Evolutionary conservation across 2,329 filamentous ascomycete species (phyloP), one percentile per base, ranked within the genome.

Genomic region (Exophiala oligosperma): DNA sequence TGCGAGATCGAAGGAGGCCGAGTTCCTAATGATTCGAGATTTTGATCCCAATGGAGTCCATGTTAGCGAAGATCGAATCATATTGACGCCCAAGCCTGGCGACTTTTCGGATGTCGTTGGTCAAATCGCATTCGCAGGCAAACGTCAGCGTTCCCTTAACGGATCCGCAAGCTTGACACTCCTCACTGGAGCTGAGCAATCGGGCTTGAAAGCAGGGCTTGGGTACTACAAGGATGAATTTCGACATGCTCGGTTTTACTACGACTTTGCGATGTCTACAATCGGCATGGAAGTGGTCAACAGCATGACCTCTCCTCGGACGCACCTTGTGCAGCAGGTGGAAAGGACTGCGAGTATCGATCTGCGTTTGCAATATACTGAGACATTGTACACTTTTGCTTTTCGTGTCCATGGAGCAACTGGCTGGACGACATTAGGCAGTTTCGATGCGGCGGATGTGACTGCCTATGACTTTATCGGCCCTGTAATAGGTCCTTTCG

Each of bases 391-490:
- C 21, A 37, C 21, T 8, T 40, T 54, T 28, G 29, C 43, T 4
- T 58, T 54, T 38, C 26, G 26, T 28, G 26, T 28, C 26, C 28
- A 21, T 7, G 54, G 50, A 8, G 41, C 8, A 51, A 52, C 21
- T 29, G 51, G n/a, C 50, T 59, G n/a, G 24, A 8, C 3, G 38
- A 37, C 1, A 37, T 68, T 41, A 60, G 60, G 14, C 26, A 43
- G 26, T 1, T 60, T 71, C 24, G 67, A 70, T 52, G 67, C 66
- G 8, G 28, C 69, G 24, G 69, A 72, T 6, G 56, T 73, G 64
- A 71, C 68, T 0, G 67, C 65, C 8, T 67, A 64, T 21, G 71
- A 73, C 57, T 73, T 74, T 56, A 68, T 70, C 1, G 71, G 71
- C 0, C 70, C 72, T 1, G 63, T 73, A 0, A 65, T 73, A 52